Evolutionary conservation across 495 filamentous ascomycete species (phyloP), one percentile per base, ranked within the genome.

Genomic region (Aspergillus affinis): DNA sequence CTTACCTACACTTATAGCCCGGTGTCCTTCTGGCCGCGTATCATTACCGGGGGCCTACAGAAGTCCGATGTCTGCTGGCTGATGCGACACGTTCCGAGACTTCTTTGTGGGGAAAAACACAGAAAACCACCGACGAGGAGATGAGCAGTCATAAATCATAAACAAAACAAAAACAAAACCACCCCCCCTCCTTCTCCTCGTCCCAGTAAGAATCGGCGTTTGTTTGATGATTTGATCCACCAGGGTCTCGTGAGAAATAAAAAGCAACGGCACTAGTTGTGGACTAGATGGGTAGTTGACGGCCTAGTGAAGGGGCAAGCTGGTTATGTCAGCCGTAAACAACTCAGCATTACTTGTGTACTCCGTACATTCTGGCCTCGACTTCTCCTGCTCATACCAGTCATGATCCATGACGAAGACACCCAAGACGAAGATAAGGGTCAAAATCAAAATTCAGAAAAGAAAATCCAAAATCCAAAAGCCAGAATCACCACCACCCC

Each of bases 121-220:
- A 6, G 7, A 51, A 62, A 62, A 54, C 20, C 45, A 59, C 51
- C 54, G 58, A 55, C 29, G 18, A 51, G 54, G 17, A 60, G 58
- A 60, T 60, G 61, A 64, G 58, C 54, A 60, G 49, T 64, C 61
- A 59, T 57, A 60, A 60, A 54, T 60, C 57, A 60, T 64, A 64
- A 60, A 64, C 57, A 64, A 60, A 56, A 20, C 30, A 6, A 26
- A 12, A 48, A 48, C n/a, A 48, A 19, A 48, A 46, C 44, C 18
- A 18, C 4, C 46, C n/a, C 47, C 47, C 8, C 47, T 20, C 47
- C 36, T 41, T 15, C 8, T 8, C 29, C 57, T 54, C 45, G 53
- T 48, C 54, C 17, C 9, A 59, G 56, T 51, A 59, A 54, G 52
- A 59, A 59, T 63, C 57, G 52, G 61, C 57, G 36, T 52, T 54